phyloP scores from a whole-genome alignment of 2,329 filamentous ascomycete species.

The Atkinsonella texensis region DNA sequence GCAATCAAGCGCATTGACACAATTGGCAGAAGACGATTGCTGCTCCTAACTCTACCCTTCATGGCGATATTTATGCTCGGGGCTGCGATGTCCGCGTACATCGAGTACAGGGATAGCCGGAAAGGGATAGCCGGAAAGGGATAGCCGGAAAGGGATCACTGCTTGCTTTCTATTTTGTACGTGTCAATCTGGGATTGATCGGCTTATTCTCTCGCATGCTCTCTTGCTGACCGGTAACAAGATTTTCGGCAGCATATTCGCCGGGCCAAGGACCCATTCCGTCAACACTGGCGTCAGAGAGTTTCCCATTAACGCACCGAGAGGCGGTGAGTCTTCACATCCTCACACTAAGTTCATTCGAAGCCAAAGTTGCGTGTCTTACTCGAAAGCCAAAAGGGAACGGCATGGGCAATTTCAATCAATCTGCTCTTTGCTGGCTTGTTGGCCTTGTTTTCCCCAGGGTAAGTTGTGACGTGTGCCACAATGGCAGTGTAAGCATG shows the following conservation, averaged over 20 bases:
- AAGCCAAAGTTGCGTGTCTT: background rate
- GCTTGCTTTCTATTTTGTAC: conserved; percentile 25
- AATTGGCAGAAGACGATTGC: conserved; percentile 30
- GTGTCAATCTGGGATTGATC: background rate
- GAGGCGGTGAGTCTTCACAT: conserved; percentile 23
- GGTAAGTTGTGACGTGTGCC: conserved; percentile 5
- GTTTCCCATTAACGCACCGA: conserved; percentile 36
- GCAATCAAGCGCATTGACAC: conserved; percentile 23
- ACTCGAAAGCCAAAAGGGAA: conserved; percentile 20
- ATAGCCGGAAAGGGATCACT: conserved; percentile 17
- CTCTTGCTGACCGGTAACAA: conserved; percentile 6
- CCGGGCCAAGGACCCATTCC: conserved; percentile 33
- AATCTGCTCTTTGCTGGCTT: conserved; percentile 36
- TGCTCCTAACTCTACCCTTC: conserved; percentile 28
- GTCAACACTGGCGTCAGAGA: conserved; percentile 38
- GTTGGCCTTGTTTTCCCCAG: conserved; percentile 30
- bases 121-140: conserved; percentile 15
- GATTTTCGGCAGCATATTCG: conserved; percentile 31
- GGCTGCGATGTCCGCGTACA: conserved; percentile 22
- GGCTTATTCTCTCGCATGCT: no score
- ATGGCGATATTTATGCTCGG: conserved; percentile 31
- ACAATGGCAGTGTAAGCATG: background rate
- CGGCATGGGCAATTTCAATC: conserved; percentile 33
- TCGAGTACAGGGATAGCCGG: conserved; percentile 10
- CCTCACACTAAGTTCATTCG: background rate